Percentiles rank a stretch among this genome's conserved stretches.
phyloP scores from a whole-genome alignment of 2,329 filamentous ascomycete genomes.

The Thyridium curvatum region DNA sequence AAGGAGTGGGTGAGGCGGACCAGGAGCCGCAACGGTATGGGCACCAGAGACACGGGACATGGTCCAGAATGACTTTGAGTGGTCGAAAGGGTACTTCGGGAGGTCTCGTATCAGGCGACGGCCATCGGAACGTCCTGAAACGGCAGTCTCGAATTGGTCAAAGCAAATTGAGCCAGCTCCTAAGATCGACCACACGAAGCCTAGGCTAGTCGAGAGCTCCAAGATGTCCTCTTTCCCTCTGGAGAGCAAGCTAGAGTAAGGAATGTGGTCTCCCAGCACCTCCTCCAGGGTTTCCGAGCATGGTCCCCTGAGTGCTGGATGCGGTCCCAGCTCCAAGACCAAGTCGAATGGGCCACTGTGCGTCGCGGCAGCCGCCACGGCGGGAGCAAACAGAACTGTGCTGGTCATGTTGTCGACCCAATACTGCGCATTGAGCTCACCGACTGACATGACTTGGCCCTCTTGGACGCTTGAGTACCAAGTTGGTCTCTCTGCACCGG shows the following conservation, averaged over 20 bases:
- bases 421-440: slow-evolving; percentile 21
- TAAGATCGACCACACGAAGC: slow-evolving; percentile 23
- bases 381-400: slow-evolving; percentile 36
- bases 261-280: slow-evolving; percentile 8
- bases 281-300: slow-evolving; percentile 24
- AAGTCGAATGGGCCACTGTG: slow-evolving; percentile 20
- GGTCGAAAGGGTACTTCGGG: slow-evolving; percentile 43
- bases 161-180: slow-evolving; percentile 6
- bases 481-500: too few species aligned
- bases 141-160: too few species aligned
- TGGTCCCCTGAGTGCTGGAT: slow-evolving; percentile 35
- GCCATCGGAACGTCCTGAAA: too few species aligned
- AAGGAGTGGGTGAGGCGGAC: too few species aligned
- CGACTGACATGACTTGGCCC: background rate
- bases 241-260: slow-evolving; percentile 23
- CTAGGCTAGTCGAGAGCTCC: slow-evolving; percentile 24
- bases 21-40: too few species aligned
- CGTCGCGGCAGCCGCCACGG: slow-evolving; percentile 20
- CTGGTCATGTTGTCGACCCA: slow-evolving; percentile 39
- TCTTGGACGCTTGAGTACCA: slow-evolving; percentile 35
- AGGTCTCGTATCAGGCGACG: slow-evolving; percentile 10
- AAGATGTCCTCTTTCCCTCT: slow-evolving; percentile 20
- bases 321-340: slow-evolving; percentile 36
- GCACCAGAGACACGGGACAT: too few species aligned
- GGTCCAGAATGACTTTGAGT: slow-evolving; percentile 19